phyloP scores from a whole-genome alignment of 2,329 filamentous ascomycete species.

The Emericellopsis atlantica region DNA sequence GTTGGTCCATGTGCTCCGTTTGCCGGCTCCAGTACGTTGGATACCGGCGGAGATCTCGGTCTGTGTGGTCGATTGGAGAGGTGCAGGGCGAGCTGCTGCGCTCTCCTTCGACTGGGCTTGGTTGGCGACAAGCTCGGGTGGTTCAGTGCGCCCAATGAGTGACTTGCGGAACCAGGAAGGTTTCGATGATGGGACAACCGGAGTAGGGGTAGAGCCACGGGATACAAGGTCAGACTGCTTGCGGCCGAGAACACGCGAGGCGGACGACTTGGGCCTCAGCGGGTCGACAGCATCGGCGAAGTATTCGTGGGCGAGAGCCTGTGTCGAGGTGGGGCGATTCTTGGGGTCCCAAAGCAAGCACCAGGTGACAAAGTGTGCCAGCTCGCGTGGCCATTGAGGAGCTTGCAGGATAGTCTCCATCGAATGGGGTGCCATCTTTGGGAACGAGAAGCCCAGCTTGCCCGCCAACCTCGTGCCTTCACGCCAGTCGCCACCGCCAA shows the following conservation, averaged over 20 bases:
- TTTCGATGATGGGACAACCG: slow-evolving; percentile 57
- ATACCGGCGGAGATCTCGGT: slow-evolving; percentile 26
- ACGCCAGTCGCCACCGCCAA: slow-evolving; percentile 95
- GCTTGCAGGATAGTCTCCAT: slow-evolving; percentile 88
- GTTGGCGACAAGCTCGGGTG: slow-evolving; percentile 43
- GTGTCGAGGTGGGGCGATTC: slow-evolving; percentile 76
- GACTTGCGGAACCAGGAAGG: slow-evolving; percentile 97
- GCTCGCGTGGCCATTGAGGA: slow-evolving; percentile 80
- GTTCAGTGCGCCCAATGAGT: slow-evolving; percentile 68
- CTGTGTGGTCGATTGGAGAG: slow-evolving; percentile 16
- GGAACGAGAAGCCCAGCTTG: slow-evolving; percentile 96
- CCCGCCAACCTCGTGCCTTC: slow-evolving; percentile 86
- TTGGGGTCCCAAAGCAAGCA: slow-evolving; percentile 99
- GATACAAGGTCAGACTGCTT: slow-evolving; percentile 73
- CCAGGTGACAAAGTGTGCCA: slow-evolving; percentile 93
- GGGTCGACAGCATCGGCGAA: slow-evolving; percentile 89
- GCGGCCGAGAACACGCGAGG: slow-evolving; percentile 70
- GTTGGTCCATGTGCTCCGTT: slow-evolving; percentile 90
- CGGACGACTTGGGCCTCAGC: slow-evolving; percentile 78
- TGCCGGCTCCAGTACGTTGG: slow-evolving; percentile 41
- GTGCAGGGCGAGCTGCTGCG: slow-evolving; percentile 25
- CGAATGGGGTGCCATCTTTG: slow-evolving; percentile 96
- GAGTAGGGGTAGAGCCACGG: slow-evolving; percentile 36
- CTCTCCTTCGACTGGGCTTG: slow-evolving; percentile 34
- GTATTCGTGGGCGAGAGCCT: slow-evolving; percentile 92